phyloP scores from a whole-genome alignment of 2,329 filamentous ascomycete species.

The Talaromyces sp. region DNA sequence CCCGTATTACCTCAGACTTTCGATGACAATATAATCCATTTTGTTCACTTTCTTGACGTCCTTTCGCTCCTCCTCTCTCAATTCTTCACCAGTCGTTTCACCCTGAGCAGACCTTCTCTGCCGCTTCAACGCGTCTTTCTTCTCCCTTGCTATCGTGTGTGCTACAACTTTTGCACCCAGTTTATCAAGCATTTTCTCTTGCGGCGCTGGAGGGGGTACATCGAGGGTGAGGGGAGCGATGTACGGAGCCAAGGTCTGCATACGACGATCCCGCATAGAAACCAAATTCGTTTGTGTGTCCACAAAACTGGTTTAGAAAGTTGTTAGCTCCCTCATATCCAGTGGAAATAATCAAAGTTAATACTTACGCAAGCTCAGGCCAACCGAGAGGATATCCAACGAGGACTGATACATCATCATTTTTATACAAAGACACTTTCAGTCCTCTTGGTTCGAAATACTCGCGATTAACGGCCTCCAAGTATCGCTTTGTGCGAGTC shows the following conservation, averaged over 20 bases:
- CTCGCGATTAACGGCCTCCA: background rate
- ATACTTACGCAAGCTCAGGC: slow-evolving; percentile 1
- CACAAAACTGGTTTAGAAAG: background rate
- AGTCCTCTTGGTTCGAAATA: slow-evolving; percentile 12
- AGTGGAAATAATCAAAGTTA: background rate
- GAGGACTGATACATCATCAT: background rate
- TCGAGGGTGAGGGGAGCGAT: slow-evolving; percentile 1
- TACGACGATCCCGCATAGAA: slow-evolving; percentile 4
- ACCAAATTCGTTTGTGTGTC: background rate
- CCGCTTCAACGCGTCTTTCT: background rate
- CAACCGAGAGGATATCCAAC: background rate
- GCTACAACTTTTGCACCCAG: background rate
- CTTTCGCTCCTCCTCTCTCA: background rate
- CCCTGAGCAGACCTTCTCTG: slow-evolving; percentile 3
- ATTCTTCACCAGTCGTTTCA: background rate
- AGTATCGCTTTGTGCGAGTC: background rate
- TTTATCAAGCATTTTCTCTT: slow-evolving; percentile 10
- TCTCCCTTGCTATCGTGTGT: background rate
- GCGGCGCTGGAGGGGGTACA: background rate
- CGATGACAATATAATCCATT: slow-evolving; percentile 9
- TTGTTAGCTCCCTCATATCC: background rate
- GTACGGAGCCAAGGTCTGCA: slow-evolving; percentile 2
- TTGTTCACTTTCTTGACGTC: slow-evolving; percentile 1
- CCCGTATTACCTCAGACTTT: background rate
- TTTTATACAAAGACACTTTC: slow-evolving; percentile 1